Evolutionary conservation across 805 yeast species (phyloP), one percentile per base, ranked within the genome.

Genomic region (Spathaspora girioi): DNA sequence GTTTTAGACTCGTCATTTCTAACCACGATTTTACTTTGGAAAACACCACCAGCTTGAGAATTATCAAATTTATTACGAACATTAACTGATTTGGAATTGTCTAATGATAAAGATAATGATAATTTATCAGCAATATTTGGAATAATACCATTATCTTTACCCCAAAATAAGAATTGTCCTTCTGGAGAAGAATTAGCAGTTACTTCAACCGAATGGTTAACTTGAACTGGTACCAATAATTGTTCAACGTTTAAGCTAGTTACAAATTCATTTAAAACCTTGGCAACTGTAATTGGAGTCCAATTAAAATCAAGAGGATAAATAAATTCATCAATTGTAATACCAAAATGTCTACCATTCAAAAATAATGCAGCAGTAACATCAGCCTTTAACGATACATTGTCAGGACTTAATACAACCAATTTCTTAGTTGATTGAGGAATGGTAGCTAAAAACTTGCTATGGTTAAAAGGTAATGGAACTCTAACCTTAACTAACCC

Each of bases 391-490:
- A 92, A 77, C 38, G 70, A 69, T 18, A 62, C 65, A 45, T 64
- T 56, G 27, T 60, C 45, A 38, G 57, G 57, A 38, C 45, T 47
- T 55, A 92, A 71, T 29, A 90, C 88, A 45, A 87, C 83, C 50
- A 92, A 69, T 53, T 78, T 77, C 56, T 78, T 76, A 18, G 85
- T 70, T 3, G 86, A 65, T 3, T 66, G 54, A 27, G 96, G 93
- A 48, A 92, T 72, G 10, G 77, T 63, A 3, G 72, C 63, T 48
- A 81, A 70, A 64, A 91, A 90, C 57, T 79, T 79, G 31, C 73
- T 75, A 32, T 80, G 75, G 59, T 85, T 82, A 69, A 91, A 90
- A 11, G 97, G 97, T 49, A 85, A 71, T 50, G 96, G 93, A 43
- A 89, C 81, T 69, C 97, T 81, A 47, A 84, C 80, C 50, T 85